Evolutionary conservation across 257 asterid genomes (phyloP).

Genomic region (Phtheirospermum japonicum): DNA sequence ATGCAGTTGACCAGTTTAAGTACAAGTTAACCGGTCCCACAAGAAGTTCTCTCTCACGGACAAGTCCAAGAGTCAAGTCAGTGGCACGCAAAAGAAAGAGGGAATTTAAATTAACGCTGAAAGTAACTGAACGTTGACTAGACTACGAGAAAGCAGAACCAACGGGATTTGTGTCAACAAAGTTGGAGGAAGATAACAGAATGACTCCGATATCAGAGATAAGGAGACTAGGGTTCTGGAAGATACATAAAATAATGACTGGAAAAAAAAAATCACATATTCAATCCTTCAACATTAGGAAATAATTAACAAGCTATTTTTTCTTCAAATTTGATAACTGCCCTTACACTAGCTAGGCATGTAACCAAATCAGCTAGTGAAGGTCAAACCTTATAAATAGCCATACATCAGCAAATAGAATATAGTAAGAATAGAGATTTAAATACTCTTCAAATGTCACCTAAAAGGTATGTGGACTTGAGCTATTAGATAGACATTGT

Average conservation of each 20-base stretch:
- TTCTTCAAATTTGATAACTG: too few species aligned
- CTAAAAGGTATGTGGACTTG: constrained; percentile 3
- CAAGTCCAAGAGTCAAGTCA: background rate
- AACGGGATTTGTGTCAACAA: too few species aligned
- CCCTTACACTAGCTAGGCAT: background rate
- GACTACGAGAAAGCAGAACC: background rate
- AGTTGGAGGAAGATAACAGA: too few species aligned
- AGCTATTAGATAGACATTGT: constrained; percentile 15
- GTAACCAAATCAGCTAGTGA: constrained; percentile 1
- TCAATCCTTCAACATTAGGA: too few species aligned
- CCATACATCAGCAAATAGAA: background rate
- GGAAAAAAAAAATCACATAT: too few species aligned
- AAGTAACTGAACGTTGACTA: background rate
- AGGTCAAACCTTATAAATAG: background rate
- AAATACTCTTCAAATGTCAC: background rate
- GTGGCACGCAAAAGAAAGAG: background rate
- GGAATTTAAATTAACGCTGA: background rate
- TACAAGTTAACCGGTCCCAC: background rate
- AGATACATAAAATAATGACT: too few species aligned
- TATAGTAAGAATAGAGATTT: background rate
- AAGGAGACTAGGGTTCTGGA: too few species aligned
- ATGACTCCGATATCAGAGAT: too few species aligned
- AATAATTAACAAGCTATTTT: too few species aligned
- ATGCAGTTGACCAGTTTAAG: background rate
- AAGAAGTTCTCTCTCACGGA: background rate